Base-by-base conservation (phyloP, 345 rosid species). In the Erysimum cheiranthoides region DNA sequence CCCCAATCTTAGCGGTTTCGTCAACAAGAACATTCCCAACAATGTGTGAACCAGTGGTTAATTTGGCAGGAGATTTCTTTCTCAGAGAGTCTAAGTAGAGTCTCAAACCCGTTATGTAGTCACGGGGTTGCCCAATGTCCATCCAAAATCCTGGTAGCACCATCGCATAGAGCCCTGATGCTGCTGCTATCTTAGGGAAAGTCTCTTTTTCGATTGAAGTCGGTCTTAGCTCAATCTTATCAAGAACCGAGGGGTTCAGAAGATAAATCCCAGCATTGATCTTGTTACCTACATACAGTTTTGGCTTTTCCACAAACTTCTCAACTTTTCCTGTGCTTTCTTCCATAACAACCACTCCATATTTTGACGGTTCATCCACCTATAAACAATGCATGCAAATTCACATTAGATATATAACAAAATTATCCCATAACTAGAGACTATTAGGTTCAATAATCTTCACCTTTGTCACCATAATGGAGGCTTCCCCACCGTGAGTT, bases 391-490 rank as follows among this genome's bases (percentile, higher is more conserved):
- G 4, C 2, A 63, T 2, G 17, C 64, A 2, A 6, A 27, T 71
- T 4, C 0, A 39, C 30, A 64, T 73, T 32, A 73, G 16, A 59
- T 51, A 35, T 32, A 71, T n/a, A 8, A 43, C 42, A 34, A 11
- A n/a, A 11, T 9, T 59, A 39, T 38, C 18, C 17, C 12, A 4
- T 51, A 68, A 47, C 0, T 12, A 6, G 13, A 58, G 67, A 27
- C 1, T n/a, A 50, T 9, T 49, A 6, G 74, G 14, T 60, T 31
- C 0, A 30, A 61, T 3, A 13, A 0, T 25, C 38, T 81, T 81
- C 84, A 92, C 99, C 98, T 95, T 92, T 59, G 99, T 95, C 35
- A 95, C 99, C 99, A 95, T 92, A 13, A 95, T 95, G 78, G 99
- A 95, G 43, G 99, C 99, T 80, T 95, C 99, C 49, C 98, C 98